Evolutionary conservation across 1,284 basidiomycete species (phyloP), one percentile per base, ranked within the genome.

Genomic region (Fomitopsis palustris): DNA sequence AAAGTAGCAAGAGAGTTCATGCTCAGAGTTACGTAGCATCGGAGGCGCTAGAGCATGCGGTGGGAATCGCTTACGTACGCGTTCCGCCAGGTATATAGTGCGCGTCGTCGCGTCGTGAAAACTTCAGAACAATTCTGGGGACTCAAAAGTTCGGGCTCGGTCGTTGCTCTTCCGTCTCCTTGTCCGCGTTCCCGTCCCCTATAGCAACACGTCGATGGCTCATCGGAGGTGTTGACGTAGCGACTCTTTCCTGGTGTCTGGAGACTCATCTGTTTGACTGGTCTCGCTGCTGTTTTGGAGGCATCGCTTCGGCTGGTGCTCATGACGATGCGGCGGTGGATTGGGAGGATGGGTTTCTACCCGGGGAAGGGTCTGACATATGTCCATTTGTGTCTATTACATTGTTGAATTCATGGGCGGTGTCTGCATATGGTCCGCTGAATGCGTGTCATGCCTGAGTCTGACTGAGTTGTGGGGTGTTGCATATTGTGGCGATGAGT

Each of bases 161-260:
- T 75, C 72, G 76, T 77, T 86, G 83, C 83, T 84, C 74, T 81
- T 82, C 86, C 85, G 85, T 82, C 82, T 90, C 84, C 88, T 84
- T 83, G 88, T 83, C 87, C 89, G 89, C 88, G 89, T 92, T 92
- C 89, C 89, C 88, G 90, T 92, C 87, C 84, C 81, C 90, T 78
- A 90, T 81, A 91, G 42, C 65, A 68, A 86, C 61, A 72, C 69
- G 59, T 75, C 74, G 76, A 73, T 74, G 71, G 60, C 59, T 64
- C 64, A 53, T 62, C 56, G 49, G 59, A 59, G 58, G 68, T 65
- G 66, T 72, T 70, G 69, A n/a, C n/a, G n/a, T n/a, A n/a, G n/a
- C 75, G 65, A 71, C 66, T 70, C 69, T 65, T 62, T 70, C 69
- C 64, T 56, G 69, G 55, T 60, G 63, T 67, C 59, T 23, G 64